Base-by-base conservation (phyloP, 2,329 filamentous ascomycete species). In the Cylindrodendrum hubeiense region DNA sequence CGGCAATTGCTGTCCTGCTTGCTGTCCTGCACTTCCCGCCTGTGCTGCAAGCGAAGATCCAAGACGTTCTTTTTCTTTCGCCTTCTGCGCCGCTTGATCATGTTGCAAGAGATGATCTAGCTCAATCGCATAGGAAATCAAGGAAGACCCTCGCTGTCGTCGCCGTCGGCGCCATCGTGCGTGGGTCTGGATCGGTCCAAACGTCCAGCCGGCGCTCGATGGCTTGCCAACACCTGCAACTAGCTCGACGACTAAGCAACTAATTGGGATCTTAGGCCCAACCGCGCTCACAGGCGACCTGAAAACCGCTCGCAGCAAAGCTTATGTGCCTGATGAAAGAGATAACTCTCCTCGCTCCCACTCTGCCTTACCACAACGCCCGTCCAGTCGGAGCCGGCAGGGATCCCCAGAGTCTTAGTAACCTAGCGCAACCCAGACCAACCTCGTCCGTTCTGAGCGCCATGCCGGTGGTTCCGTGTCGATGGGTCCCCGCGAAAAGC, bases 181-280 rank as follows among this genome's bases (percentile, higher is more conserved):
- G 56, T 64, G 55, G 61, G 66, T 72, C 71, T 74, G 54, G 71
- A 73, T 64, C 65, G 66, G 58, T 74, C 71, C 22, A 71, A 64
- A 70, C 58, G 33, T 53, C 39, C 24, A 60, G 54, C 47, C 55
- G 58, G 60, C 62, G 61, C 62, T 62, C 43, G 13, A 26, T 52
- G 44, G 55, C 56, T 60, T 53, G 26, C 43, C 47, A 50, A 15
- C 28, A 22, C n/a, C 47, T 15, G 6, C 12, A 19, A 50, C 47
- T 50, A 50, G 47, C 43, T 50, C 24, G 21, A 43, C 24, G 39
- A 33, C 49, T 30, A 50, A 44, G 34, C 33, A 37, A 52, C 13
- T 22, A 37, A 47, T 47, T 47, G 26, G 22, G 39, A 34, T 44
- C 33, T 8, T 21, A 21, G 19, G 39, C 13, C 53, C 39, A 24